Percentiles rank a stretch among this genome's conserved stretches.
phyloP scores from a whole-genome alignment of 192 early-diverging fungal species.

The Coemansia umbellata region DNA sequence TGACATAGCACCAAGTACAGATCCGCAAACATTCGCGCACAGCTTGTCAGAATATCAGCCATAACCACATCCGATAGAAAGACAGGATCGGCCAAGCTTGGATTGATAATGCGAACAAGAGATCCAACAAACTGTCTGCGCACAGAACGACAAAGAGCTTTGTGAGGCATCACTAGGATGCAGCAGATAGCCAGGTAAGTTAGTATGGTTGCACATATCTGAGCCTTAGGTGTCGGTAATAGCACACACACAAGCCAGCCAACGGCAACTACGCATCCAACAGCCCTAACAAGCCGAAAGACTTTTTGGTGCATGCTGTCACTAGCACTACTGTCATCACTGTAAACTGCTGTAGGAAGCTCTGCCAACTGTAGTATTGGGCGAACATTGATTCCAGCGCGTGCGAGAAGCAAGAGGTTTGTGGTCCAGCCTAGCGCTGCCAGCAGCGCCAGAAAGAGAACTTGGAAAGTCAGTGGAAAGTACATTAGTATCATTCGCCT shows the following conservation, averaged over 20 bases:
- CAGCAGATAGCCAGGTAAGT: slow-evolving; percentile 23
- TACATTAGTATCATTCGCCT: slow-evolving; percentile 14
- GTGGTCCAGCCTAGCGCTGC: slow-evolving; percentile 41
- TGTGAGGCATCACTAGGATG: slow-evolving; percentile 28
- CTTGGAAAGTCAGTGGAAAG: slow-evolving; percentile 43
- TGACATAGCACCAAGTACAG: slow-evolving; percentile 58
- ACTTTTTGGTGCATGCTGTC: slow-evolving; percentile 14
- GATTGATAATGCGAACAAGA: slow-evolving; percentile 37
- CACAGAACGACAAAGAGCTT: slow-evolving; percentile 23
- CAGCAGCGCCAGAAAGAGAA: slow-evolving; percentile 37
- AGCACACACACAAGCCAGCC: slow-evolving; percentile 30
- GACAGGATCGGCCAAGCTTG: slow-evolving; percentile 48
- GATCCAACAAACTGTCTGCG: slow-evolving; percentile 36
- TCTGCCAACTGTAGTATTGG: slow-evolving; percentile 31
- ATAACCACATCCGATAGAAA: slow-evolving; percentile 79
- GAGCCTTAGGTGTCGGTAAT: slow-evolving; percentile 1
- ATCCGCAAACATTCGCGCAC: slow-evolving; percentile 86
- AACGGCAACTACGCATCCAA: slow-evolving; percentile 8
- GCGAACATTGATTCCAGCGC: slow-evolving; percentile 25
- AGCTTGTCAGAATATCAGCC: slow-evolving; percentile 94
- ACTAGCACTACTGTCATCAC: background rate
- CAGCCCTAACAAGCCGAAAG: slow-evolving; percentile 16
- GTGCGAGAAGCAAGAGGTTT: slow-evolving; percentile 35
- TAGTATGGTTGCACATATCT: slow-evolving; percentile 23
- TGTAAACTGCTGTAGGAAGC: slow-evolving; percentile 3